phyloP scores from a whole-genome alignment of 352 stramenopile genomes.

The Phytopythium vexans region DNA sequence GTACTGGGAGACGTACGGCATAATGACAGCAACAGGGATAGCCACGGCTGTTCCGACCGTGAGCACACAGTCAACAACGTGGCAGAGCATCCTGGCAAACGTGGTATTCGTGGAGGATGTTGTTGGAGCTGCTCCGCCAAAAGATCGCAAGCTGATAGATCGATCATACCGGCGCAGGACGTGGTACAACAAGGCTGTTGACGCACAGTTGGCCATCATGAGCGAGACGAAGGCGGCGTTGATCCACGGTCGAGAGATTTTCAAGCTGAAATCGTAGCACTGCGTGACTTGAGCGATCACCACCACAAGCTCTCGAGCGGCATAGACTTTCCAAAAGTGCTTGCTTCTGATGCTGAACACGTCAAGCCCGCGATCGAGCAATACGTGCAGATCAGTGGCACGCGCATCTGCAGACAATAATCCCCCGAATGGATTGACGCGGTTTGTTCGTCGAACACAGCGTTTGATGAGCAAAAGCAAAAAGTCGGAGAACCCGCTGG shows the following conservation, averaged over 20 bases:
- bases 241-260: conserved; percentile 39
- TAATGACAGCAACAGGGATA: conserved; percentile 15
- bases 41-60: conserved; percentile 4
- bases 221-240: conserved; percentile 38
- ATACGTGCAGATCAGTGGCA: background rate
- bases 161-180: conserved; percentile 7
- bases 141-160: background rate
- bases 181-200: conserved; percentile 18
- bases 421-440: too few relatives aligned
- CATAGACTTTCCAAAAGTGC: conserved; percentile 16
- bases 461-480: background rate
- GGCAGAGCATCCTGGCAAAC: conserved; percentile 17
- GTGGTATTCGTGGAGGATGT: background rate
- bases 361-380: background rate
- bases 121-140: background rate
- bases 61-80: conserved; percentile 11
- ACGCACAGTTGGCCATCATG: conserved; percentile 36
- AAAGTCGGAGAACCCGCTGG: background rate
- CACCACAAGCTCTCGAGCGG: conserved; percentile 12
- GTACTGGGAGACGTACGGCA: conserved; percentile 24
- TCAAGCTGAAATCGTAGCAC: conserved; percentile 33
- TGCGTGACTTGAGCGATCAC: conserved; percentile 28
- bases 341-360: conserved; percentile 14
- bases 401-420: too few relatives aligned
- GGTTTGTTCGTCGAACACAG: background rate